A percentile compares a stretch with the other conserved stretches of the same genome.
Evolutionary conservation across 352 stramenopile genomes (phyloP).

Genomic region (Phytophthora palmivora): DNA sequence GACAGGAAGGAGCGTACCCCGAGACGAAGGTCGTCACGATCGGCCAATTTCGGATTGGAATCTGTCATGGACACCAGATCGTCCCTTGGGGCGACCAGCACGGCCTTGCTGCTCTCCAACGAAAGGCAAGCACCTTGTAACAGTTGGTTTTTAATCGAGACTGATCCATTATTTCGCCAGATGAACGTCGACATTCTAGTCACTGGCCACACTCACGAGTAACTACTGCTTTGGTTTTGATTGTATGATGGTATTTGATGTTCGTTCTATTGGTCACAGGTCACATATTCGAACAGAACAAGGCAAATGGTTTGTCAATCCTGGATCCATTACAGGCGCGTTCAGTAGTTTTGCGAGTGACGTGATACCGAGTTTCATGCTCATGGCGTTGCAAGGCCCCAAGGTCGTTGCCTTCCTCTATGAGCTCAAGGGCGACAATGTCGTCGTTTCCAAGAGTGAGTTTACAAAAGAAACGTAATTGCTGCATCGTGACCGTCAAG

Average conservation of each 20-base stretch:
- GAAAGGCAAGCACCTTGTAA: conserved; percentile 58
- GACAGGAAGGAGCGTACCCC: conserved; percentile 85
- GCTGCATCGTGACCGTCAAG: conserved; percentile 1
- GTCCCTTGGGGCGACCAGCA: conserved; percentile 92
- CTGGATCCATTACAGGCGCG: conserved; percentile 96
- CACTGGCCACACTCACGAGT: conserved; percentile 95
- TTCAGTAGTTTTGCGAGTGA: conserved; percentile 86
- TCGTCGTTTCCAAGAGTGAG: conserved; percentile 91
- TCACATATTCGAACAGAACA: conserved; percentile 93
- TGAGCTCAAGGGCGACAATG: conserved; percentile 86
- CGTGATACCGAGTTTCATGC: conserved; percentile 96
- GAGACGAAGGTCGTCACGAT: conserved; percentile 97
- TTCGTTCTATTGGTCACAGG: conserved; percentile 33
- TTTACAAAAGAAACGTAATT: conserved; percentile 76
- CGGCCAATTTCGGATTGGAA: conserved; percentile 96
- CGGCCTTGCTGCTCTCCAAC: conserved; percentile 88
- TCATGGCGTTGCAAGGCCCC: conserved; percentile 96
- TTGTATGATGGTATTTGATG: not conserved
- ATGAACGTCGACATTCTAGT: conserved; percentile 98
- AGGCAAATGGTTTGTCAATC: conserved; percentile 98
- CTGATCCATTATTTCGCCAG: conserved; percentile 34
- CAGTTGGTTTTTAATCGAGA: not conserved
- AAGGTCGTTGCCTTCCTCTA: conserved; percentile 99
- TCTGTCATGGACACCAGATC: conserved; percentile 98
- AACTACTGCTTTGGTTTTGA: conserved; percentile 23